A percentile compares a stretch with the other conserved stretches of the same genome.
Conservation (phyloP, 2,329 filamentous ascomycete species). For the Aspergillus brunneoviolaceus region DNA sequence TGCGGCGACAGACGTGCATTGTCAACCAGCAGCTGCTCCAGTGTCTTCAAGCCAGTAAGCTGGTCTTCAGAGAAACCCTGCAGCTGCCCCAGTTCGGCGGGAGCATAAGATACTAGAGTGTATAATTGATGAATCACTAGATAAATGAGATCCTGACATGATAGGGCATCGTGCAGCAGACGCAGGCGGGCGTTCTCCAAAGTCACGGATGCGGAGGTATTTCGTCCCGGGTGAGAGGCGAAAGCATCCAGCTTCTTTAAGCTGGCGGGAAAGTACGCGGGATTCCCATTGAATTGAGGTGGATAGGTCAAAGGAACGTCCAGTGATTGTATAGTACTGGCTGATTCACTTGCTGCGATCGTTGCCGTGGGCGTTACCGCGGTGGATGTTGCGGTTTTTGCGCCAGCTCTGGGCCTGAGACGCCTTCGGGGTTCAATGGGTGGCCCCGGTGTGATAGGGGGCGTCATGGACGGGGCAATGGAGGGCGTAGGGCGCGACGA, state of each 20-base stretch:
- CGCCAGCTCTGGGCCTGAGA: not conserved
- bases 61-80: slow-evolving; percentile 36
- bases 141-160: slow-evolving; percentile 60
- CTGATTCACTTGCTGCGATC: not conserved
- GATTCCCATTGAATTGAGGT: not conserved
- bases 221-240: slow-evolving; percentile 9
- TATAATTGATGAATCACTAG: slow-evolving; percentile 65
- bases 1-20: slow-evolving; percentile 45
- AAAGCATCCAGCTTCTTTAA: slow-evolving; percentile 19
- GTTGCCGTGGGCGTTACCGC: not conserved
- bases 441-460: not conserved
- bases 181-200: slow-evolving; percentile 47
- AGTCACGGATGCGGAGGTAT: slow-evolving; percentile 40
- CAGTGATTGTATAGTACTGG: not conserved
- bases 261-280: slow-evolving; percentile 10
- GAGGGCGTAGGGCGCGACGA: not conserved
- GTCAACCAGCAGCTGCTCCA: slow-evolving; percentile 47
- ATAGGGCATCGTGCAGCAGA: slow-evolving; percentile 60
- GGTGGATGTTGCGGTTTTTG: not conserved
- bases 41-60: slow-evolving; percentile 31
- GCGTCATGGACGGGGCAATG: not conserved
- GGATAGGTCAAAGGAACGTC: not conserved
- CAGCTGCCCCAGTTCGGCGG: slow-evolving; percentile 36
- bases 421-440: not conserved
- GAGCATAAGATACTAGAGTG: slow-evolving; percentile 54